Evolutionary conservation across 495 filamentous ascomycete genomes (phyloP), one percentile per base, ranked within the genome.

Genomic region (Neurospora cerealis): DNA sequence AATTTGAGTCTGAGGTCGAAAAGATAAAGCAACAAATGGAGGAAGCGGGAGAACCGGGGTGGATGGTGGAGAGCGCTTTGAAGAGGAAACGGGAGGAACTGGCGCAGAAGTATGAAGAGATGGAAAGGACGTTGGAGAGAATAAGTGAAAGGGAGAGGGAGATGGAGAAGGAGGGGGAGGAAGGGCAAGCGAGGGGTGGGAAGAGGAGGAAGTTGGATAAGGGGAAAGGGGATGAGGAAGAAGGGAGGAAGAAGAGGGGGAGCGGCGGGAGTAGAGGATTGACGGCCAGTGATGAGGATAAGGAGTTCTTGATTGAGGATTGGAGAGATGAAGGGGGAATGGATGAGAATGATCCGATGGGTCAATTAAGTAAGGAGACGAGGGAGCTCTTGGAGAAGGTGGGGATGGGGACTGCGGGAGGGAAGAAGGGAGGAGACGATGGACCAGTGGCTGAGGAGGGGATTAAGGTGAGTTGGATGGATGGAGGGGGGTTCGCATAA

Each of bases 311-410:
- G 38, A 85, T 97, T 4, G 92, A 92, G 54, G 93, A 94, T 54
- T 95, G 94, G 81, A 88, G 93, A 10, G 95, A 93, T 73, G 90
- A 91, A n/a, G 83, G 87, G n/a, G 95, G 91, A 69, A 87, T 88
- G 19, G 80, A 73, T 4, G 76, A 70, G 28, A 75, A 70, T 19
- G 79, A 80, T 54, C 75, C 77, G 62, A 72, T 80, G 21, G 82
- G 77, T 62, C 83, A 81, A 4, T 78, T 91, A 46, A 93, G 92
- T 48, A 86, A 86, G 60, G 88, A 89, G 74, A 93, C 90, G 28
- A 83, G 88, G 48, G 86, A 85, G 39, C 79, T 93, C 69, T 88
- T 95, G 89, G 82, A 87, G 69, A 89, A 88, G 83, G 77, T 86
- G 37, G 86, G 84, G 1, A 62, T 86, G 72, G 82, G 79, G 54